Percentiles rank a stretch among this genome's conserved stretches.
These are phyloP conservation scores for Saccharomycopsis fibuligera DNA, from an alignment of 805 yeast genomes.

Conservation along the genomic window DNA sequence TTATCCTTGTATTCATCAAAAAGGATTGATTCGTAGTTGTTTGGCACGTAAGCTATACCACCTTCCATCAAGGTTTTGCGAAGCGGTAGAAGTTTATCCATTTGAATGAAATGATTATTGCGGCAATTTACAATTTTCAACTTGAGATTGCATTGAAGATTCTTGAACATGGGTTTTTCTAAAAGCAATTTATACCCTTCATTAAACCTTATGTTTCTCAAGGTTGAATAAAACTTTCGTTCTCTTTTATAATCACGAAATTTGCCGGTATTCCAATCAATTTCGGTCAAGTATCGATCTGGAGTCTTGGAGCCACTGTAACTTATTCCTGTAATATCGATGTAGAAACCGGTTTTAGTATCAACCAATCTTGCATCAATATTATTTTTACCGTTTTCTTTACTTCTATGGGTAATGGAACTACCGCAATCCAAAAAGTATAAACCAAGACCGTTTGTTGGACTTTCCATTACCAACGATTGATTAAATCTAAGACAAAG, in stretches of 20 bases:
- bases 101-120: conserved; percentile 47
- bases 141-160: conserved; percentile 7
- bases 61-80: conserved; percentile 49
- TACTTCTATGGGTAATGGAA: conserved; percentile 45
- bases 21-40: conserved; percentile 5
- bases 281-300: background rate
- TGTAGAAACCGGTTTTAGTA: conserved; percentile 59
- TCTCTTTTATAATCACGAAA: background rate
- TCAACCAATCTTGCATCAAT: conserved; percentile 72
- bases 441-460: conserved; percentile 51
- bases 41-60: conserved; percentile 50
- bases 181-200: conserved; percentile 1
- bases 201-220: background rate
- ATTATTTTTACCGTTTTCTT: conserved; percentile 54
- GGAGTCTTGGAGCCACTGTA: conserved; percentile 19
- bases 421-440: conserved; percentile 43
- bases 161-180: background rate
- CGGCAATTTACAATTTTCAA: conserved; percentile 44
- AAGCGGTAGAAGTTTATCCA: conserved; percentile 48
- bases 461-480: conserved; percentile 33
- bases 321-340: conserved; percentile 66
- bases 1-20: conserved; percentile 4
- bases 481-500: conserved; percentile 43
- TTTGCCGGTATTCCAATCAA: background rate
- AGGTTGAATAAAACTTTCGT: background rate